Percentiles rank a stretch among this genome's conserved stretches.
These are phyloP conservation scores for Linnemannia zychae DNA, from an alignment of 192 early-diverging fungal genomes.

Conservation along the genomic window DNA sequence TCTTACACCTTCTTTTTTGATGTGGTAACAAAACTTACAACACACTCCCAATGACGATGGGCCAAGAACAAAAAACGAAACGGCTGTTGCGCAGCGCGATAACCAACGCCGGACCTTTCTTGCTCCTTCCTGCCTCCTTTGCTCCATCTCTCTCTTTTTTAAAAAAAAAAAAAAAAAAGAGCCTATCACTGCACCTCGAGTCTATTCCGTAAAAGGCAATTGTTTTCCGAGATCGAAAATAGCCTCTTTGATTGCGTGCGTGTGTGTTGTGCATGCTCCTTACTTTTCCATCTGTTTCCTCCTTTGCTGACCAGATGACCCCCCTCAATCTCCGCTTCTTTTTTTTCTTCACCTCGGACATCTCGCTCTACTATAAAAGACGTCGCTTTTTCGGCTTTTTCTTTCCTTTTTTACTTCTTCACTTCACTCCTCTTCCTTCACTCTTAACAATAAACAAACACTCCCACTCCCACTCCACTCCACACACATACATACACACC, in stretches of 20 bases:
- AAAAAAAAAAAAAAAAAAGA: background rate
- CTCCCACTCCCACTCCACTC: too few species aligned
- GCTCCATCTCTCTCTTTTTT: background rate
- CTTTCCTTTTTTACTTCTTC: constrained; percentile 2
- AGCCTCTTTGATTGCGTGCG: too few species aligned
- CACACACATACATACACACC: constrained; percentile 9
- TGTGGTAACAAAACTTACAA: background rate
- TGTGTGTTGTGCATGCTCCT: background rate
- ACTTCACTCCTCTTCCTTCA: background rate
- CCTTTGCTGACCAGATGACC: background rate
- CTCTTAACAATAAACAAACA: constrained; percentile 8
- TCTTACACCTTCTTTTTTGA: background rate
- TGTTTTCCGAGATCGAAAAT: constrained; percentile 23
- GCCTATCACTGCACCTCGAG: background rate
- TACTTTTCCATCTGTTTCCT: constrained; percentile 2
- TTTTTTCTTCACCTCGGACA: background rate
- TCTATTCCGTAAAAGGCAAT: constrained; percentile 16
- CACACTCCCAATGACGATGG: background rate
- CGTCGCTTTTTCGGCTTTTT: background rate
- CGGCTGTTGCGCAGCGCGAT: background rate
- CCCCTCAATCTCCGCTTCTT: background rate
- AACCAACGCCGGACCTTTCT: too few species aligned
- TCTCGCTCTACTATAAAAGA: background rate
- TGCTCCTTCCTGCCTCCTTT: too few species aligned
- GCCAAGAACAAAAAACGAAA: background rate